Conservation (phyloP, 768 basidiomycete genomes). For the Auriculariales sp. region DNA sequence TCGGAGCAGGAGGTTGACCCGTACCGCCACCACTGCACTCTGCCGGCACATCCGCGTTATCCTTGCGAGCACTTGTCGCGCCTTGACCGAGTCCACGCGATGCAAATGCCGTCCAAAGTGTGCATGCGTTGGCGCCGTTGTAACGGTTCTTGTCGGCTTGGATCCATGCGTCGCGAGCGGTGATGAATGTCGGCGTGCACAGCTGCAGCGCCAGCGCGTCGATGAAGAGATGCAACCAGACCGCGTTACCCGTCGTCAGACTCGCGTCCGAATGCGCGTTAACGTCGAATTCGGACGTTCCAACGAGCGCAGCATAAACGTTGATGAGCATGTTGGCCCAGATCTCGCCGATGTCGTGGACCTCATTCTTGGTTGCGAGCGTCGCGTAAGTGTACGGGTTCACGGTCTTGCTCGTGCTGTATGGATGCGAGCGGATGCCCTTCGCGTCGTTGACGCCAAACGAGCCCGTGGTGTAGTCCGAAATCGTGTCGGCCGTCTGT, state of each 20-base stretch:
- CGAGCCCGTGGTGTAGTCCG: constrained; percentile 4
- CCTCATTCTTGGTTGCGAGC: neutral
- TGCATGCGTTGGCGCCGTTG: constrained; percentile 29
- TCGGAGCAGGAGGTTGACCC: no score
- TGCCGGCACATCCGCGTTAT: constrained; percentile 17
- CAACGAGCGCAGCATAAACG: constrained; percentile 6
- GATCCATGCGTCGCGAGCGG: constrained; percentile 2
- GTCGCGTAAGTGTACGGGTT: constrained; percentile 14
- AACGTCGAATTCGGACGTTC: constrained; percentile 1
- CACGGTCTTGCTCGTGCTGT: constrained; percentile 4
- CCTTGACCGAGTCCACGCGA: constrained; percentile 31
- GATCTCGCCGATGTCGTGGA: constrained; percentile 7
- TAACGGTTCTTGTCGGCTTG: constrained; percentile 35
- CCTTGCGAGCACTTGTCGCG: constrained; percentile 18
- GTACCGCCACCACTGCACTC: no score
- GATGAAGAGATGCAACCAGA: constrained; percentile 4
- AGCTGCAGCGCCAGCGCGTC: constrained; percentile 7
- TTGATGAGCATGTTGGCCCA: constrained; percentile 3
- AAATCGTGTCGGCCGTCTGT: constrained; percentile 2
- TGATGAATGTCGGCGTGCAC: constrained; percentile 5
- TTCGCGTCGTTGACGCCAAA: constrained; percentile 16
- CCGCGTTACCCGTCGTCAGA: constrained; percentile 5
- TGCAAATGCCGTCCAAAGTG: constrained; percentile 31
- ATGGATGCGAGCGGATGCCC: constrained; percentile 36
- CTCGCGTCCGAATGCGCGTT: neutral